phyloP scores from a whole-genome alignment of 768 basidiomycete genomes.

The Artomyces pyxidatus region DNA sequence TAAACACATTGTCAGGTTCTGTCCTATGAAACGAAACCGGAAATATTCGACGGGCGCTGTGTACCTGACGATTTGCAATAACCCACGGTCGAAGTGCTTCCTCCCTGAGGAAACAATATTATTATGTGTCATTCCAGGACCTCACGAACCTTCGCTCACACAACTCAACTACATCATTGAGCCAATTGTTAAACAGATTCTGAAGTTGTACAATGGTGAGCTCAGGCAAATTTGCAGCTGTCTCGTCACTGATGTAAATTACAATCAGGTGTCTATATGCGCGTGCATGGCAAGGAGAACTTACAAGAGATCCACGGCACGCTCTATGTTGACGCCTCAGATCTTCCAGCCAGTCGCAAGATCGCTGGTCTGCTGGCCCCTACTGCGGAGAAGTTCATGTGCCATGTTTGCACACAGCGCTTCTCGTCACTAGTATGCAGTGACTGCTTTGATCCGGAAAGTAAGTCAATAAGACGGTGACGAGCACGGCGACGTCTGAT shows the following conservation, averaged over 20 bases:
- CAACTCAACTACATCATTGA: not conserved
- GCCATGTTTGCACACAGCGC: not conserved
- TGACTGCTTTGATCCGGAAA: not conserved
- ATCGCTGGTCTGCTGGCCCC: not conserved
- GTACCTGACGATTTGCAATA: conserved; percentile 19
- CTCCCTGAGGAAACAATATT: conserved; percentile 17
- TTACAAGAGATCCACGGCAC: not conserved
- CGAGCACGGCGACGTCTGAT: no score
- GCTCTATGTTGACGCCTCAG: not conserved
- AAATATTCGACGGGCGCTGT: conserved; percentile 19
- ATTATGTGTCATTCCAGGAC: not conserved
- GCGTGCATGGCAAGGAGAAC: not conserved
- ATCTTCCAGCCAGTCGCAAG: not conserved
- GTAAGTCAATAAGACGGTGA: no score
- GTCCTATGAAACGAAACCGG: conserved; percentile 5
- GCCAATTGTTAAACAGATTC: not conserved
- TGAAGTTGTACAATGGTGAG: not conserved
- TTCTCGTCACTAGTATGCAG: not conserved
- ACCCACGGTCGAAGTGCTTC: conserved; percentile 15
- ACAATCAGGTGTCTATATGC: not conserved
- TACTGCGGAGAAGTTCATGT: not conserved
- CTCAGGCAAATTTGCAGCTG: not conserved
- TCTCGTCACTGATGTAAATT: not conserved
- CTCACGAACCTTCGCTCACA: not conserved
- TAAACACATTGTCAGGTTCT: conserved; percentile 16